These are phyloP conservation scores for Curvularia sp. DNA, from an alignment of 2,329 filamentous ascomycete species.

Conservation along the genomic window DNA sequence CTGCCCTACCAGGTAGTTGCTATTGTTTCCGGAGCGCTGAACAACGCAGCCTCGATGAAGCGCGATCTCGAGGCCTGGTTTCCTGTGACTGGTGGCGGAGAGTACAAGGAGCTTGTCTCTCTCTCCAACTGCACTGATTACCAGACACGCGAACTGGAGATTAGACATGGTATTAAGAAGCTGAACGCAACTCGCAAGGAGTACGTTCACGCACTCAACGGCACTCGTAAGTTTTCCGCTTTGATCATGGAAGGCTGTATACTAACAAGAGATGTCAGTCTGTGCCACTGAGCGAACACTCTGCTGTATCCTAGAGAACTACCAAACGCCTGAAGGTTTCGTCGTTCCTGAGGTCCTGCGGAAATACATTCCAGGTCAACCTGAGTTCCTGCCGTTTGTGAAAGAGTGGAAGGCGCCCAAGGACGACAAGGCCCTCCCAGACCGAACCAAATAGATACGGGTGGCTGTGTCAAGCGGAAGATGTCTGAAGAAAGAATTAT, in stretches of 20 bases:
- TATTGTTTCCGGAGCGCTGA: conserved; percentile 87
- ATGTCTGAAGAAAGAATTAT: not conserved
- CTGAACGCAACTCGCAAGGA: conserved; percentile 78
- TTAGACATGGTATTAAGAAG: conserved; percentile 87
- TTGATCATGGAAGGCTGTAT: not conserved
- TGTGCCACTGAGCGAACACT: conserved; percentile 91
- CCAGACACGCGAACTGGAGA: conserved; percentile 91
- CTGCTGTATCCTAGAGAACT: conserved; percentile 96
- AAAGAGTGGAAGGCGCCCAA: conserved; percentile 66
- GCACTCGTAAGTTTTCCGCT: conserved; percentile 56
- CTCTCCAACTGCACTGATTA: conserved; percentile 99
- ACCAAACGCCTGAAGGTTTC: conserved; percentile 80
- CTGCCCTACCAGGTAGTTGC: conserved; percentile 91
- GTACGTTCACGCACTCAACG: conserved; percentile 93
- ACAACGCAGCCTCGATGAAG: conserved; percentile 72
- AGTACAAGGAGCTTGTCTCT: conserved; percentile 98
- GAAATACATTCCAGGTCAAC: conserved; percentile 82
- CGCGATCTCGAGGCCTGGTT: conserved; percentile 92
- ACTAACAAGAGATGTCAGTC: conserved; percentile 53
- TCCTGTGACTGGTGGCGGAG: conserved; percentile 65
- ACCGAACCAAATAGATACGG: conserved; percentile 22
- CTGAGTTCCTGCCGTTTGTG: conserved; percentile 86
- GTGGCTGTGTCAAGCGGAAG: not conserved
- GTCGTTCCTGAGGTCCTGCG: conserved; percentile 47
- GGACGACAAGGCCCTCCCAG: conserved; percentile 38